Evolutionary conservation across 2,329 filamentous ascomycete species (phyloP), one percentile per base, ranked within the genome.

Genomic region (Cladosporium sp.): DNA sequence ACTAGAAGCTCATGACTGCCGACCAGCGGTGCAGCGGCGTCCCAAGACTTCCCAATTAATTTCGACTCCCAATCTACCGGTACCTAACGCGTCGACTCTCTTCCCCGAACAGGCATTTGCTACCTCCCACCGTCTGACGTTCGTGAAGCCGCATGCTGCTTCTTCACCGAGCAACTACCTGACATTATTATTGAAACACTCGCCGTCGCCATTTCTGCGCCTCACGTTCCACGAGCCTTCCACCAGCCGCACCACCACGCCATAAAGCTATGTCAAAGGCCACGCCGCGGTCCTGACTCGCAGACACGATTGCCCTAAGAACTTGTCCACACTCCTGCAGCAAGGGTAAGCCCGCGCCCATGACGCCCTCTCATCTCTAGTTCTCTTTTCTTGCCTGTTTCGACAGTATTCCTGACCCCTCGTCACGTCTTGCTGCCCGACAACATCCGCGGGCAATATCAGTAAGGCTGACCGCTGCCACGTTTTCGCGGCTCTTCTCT

Each of bases 391-490:
- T 35, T 56, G 6, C 58, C 44, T 46, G 40, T 61, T 61, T 50
- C 40, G 40, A 60, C 18, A 14, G 58, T 21, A 21, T 40, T 46
- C 37, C 28, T 8, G 18, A 40, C 28, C 29, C 53, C 21, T 31
- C 23, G 31, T 16, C 55, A 37, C 11, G 3, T 35, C 50, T 61
- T 61, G 58, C 58, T 61, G 58, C 58, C 58, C 58, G 40, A 61
- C 55, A 57, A 33, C 23, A 44, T 61, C 58, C 58, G 58, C 58
- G 58, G 58, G 26, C 28, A 46, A 35, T 46, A 59, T 59, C 58
- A 10, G 28, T 37, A 62, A 53, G 60, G 60, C 60, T 62, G 60
- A 62, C 31, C 57, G n/a, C 40, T 31, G 60, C 60, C 60, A 62
- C 60, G 60, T 62, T 62, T 35, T 55, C 31, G 5, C 46, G 60